These are phyloP conservation scores for Flueggea neowawraea DNA, from an alignment of 441 rosid genomes.

Conservation along the genomic window DNA sequence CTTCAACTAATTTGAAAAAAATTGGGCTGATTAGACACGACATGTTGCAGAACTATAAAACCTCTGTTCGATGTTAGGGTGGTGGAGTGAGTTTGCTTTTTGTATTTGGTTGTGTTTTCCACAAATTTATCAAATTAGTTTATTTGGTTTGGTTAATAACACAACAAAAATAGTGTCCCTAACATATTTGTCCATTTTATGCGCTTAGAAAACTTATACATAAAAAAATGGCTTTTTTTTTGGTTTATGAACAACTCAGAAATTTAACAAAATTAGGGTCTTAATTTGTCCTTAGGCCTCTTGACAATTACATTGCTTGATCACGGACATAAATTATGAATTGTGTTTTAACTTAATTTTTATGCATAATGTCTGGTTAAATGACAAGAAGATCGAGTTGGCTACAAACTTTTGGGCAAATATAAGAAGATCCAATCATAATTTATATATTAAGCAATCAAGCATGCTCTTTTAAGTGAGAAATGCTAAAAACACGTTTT, in stretches of 20 bases:
- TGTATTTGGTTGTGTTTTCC: slow-evolving; percentile 16
- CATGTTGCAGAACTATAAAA: slow-evolving; percentile 14
- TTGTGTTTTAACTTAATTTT: not conserved
- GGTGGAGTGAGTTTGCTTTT: slow-evolving; percentile 16
- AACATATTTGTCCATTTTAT: slow-evolving; percentile 18
- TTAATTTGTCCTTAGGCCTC: slow-evolving; percentile 26
- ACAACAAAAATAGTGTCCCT: slow-evolving; percentile 25
- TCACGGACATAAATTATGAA: not conserved
- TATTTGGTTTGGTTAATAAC: slow-evolving; percentile 18
- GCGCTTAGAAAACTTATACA: not conserved
- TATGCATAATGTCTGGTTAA: too few relatives aligned
- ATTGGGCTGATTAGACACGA: not conserved
- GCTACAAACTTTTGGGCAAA: too few relatives aligned
- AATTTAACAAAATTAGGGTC: not conserved
- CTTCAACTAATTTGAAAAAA: not conserved
- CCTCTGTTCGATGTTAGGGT: slow-evolving; percentile 22
- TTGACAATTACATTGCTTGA: slow-evolving; percentile 19
- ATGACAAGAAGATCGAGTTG: too few relatives aligned
- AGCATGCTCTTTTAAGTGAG: too few relatives aligned
- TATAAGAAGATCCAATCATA: too few relatives aligned
- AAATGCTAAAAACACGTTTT: too few relatives aligned
- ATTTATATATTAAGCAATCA: too few relatives aligned
- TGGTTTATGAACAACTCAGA: slow-evolving; percentile 1
- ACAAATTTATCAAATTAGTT: slow-evolving; percentile 14
- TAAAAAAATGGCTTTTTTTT: not conserved